A percentile compares a stretch with the other conserved stretches of the same genome.
phyloP scores from a whole-genome alignment of 2,329 filamentous ascomycete species.

The Xylaria multiplex region DNA sequence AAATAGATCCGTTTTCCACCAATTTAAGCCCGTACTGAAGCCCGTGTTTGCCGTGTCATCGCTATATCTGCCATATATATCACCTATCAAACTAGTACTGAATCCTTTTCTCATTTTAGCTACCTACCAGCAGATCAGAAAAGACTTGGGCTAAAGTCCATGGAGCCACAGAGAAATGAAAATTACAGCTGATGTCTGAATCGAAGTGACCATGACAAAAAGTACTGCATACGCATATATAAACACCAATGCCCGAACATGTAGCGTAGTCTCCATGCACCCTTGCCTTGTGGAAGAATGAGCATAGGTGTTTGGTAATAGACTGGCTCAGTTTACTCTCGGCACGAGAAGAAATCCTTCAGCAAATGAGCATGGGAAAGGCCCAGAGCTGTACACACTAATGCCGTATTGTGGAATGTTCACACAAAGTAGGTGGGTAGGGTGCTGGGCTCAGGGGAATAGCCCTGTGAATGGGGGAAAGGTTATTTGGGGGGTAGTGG shows the following conservation, averaged over 20 bases:
- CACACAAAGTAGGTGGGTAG: slow-evolving; percentile 19
- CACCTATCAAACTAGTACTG: not conserved
- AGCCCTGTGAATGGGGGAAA: not conserved
- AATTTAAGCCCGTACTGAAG: not conserved
- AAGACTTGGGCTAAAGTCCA: not conserved
- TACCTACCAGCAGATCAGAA: not conserved
- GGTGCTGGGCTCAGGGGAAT: not conserved
- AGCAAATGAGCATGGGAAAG: slow-evolving; percentile 55
- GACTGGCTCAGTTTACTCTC: slow-evolving; percentile 55
- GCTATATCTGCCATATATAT: not conserved
- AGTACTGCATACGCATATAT: not conserved
- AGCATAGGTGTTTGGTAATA: slow-evolving; percentile 75
- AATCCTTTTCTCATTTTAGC: not conserved
- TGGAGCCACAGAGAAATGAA: not conserved
- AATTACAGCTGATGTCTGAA: not conserved
- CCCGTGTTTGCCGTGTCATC: not conserved
- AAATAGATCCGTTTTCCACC: slow-evolving; percentile 21
- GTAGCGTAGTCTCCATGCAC: slow-evolving; percentile 74
- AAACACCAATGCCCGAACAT: slow-evolving; percentile 46
- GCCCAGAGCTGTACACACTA: slow-evolving; percentile 63
- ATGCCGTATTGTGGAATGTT: slow-evolving; percentile 51
- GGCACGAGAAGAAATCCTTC: slow-evolving; percentile 62
- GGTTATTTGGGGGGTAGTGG: no score
- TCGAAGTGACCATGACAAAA: not conserved
- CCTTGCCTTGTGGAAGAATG: slow-evolving; percentile 49